Evolutionary conservation across 2,329 filamentous ascomycete species (phyloP), one percentile per base, ranked within the genome.

Genomic region (Simplicillium aogashimaense): DNA sequence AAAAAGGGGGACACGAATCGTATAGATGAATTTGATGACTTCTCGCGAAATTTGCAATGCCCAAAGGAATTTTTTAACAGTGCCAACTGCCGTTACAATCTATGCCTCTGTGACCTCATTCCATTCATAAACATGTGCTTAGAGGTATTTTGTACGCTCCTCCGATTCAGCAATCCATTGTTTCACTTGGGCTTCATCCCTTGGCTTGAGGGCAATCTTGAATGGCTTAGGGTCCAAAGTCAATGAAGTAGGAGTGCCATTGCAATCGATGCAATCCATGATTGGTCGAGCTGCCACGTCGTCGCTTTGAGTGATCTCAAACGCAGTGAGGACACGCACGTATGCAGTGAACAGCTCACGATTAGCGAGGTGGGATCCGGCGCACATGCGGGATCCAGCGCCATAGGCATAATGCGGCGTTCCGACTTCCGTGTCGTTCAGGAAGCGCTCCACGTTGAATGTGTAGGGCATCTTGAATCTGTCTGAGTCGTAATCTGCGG

Each of bases 381-480:
- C 73, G 50, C 78, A 82, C 70, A 81, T 79, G 30, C 78, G 66
- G 3, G 70, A 73, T 2, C 78, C 78, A 0, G 77, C 76, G 3
- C 78, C 78, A 45, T 78, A 82, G 9, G 63, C 74, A 49, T 76
- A 79, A 50, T 81, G 78, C 0, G 72, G 73, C 2, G 76, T 78
- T 7, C 76, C 76, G 1, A 61, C 37, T 64, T 61, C 72, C 16
- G 61, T 64, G 39, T 78, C 67, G 38, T 68, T 57, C 10, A 88
- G 63, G 53, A 82, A 88, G 18, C 83, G 74, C 47, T 87, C 82
- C 0, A 83, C 80, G n/a, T 76, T 65, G 56, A 88, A 87, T 7
- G 64, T 59, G 20, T 69, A 46, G 0, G 83, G 74, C 20, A 75
- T 56, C 46, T 77, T 74, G 65, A 86, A 88, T 53, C 86, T 82